phyloP scores from a whole-genome alignment of 805 yeast genomes.

The Candida stauntonica region DNA sequence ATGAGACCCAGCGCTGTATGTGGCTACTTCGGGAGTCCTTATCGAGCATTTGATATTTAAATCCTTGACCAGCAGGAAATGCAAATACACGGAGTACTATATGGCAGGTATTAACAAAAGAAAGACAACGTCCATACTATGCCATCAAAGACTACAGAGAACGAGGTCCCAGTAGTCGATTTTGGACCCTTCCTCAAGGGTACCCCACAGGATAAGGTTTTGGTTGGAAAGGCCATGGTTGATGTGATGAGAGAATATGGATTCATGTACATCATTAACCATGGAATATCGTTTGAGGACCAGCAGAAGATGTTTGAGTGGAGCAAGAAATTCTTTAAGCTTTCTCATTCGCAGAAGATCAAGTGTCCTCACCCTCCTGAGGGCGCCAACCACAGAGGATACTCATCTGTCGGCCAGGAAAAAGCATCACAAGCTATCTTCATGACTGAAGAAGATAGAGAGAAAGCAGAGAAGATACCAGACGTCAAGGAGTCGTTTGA shows the following conservation, averaged over 20 bases:
- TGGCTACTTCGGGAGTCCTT: too few relatives aligned
- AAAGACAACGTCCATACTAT: neutral
- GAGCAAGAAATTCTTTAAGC: conserved; percentile 20
- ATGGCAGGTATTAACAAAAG: neutral
- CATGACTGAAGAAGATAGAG: conserved; percentile 12
- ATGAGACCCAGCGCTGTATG: too few relatives aligned
- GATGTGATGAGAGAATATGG: conserved; percentile 25
- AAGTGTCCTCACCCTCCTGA: conserved; percentile 26
- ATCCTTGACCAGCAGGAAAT: too few relatives aligned
- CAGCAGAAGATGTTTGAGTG: conserved; percentile 22
- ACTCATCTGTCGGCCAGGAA: conserved; percentile 26
- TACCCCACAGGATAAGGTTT: conserved; percentile 18
- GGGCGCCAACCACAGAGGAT: conserved; percentile 28
- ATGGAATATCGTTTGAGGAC: conserved; percentile 18
- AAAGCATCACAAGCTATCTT: conserved; percentile 28
- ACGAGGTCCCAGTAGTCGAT: conserved; percentile 27
- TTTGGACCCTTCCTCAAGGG: conserved; percentile 27
- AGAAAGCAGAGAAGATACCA: conserved; percentile 17
- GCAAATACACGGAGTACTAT: too few relatives aligned
- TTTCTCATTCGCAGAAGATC: conserved; percentile 15
- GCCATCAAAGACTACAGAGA: neutral
- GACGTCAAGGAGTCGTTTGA: conserved; percentile 30
- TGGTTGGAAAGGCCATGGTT: conserved; percentile 26
- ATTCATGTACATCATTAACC: conserved; percentile 25
- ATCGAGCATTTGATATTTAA: too few relatives aligned